Evolutionary conservation across 2,329 filamentous ascomycete species (phyloP).

Genomic region (Clarireedia sp.): DNA sequence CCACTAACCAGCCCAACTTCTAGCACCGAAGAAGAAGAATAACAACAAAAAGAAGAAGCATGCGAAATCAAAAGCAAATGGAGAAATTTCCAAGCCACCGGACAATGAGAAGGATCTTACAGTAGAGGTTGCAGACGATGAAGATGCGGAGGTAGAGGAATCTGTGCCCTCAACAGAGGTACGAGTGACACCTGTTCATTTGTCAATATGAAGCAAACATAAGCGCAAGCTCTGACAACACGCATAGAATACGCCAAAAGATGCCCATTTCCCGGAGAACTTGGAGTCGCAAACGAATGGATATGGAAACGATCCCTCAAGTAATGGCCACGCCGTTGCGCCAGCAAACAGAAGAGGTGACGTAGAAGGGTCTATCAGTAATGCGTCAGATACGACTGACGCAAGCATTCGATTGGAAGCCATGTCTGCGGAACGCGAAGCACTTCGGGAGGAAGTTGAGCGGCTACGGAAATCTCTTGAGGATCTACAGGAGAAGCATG

Average conservation of each 20-base stretch:
- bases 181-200: conserved; percentile 30
- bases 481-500: conserved; percentile 66
- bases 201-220: conserved; percentile 10
- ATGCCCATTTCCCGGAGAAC: conserved; percentile 20
- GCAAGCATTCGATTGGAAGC: conserved; percentile 44
- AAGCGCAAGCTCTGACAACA: conserved; percentile 19
- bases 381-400: conserved; percentile 22
- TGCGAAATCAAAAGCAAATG: conserved; percentile 35
- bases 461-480: conserved; percentile 76
- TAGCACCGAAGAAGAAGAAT: conserved; percentile 44
- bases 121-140: conserved; percentile 33
- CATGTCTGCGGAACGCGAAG: conserved; percentile 74
- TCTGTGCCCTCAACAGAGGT: conserved; percentile 26
- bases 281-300: conserved; percentile 24
- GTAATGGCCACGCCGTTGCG: conserved; percentile 21
- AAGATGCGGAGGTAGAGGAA: conserved; percentile 37
- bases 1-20: conserved; percentile 20
- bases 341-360: conserved; percentile 5
- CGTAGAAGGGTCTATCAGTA: conserved; percentile 10
- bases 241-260: conserved; percentile 24
- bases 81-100: conserved; percentile 27
- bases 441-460: conserved; percentile 71
- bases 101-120: conserved; percentile 32
- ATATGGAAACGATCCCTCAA: conserved; percentile 18
- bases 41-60: conserved; percentile 48